Evolutionary conservation across 78 protist genomes (phyloP), one percentile per base, ranked within the genome.

Genomic region (Mantamonas sphyraenae): DNA sequence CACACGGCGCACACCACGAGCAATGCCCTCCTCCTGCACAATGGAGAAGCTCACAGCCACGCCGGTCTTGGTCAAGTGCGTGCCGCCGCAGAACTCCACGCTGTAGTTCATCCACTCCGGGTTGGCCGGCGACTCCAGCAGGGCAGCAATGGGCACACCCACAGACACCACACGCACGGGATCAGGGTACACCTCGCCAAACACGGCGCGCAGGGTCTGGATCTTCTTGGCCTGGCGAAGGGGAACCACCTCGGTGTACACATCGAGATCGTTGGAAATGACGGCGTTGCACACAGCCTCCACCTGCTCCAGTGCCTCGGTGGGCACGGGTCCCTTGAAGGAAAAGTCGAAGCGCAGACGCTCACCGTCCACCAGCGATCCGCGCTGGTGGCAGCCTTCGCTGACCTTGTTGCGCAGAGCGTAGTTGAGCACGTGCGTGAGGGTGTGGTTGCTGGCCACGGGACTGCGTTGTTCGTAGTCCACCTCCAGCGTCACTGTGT

Each of bases 1-100:
- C 28, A 95, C 37, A 19, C 98, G 90, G 26, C 98, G 77, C 1
- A 87, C 74, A 64, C 98, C 98, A 53, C 81, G 79, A 31, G 80
- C 77, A 1, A 91, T 17, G 42, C 86, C 87, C 61, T 83, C 95
- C 73, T 95, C 98, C 26, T 68, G 4, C 62, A 90, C 20, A 30
- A 93, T 58, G 64, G 77, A 81, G 34, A 89, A 93, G 42, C 16
- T 33, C 47, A 57, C 67, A 22, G 87, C 80, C 56, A 89, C 90
- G 34, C 72, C 56, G 12, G 92, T 47, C 60, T 63, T 63, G 50
- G 34, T 30, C 28, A 94, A 10, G 71, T 94, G 98, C 28, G 93
- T 94, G 67, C 93, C 96, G 42, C 95, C 96, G 76, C 94, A 90
- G 69, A 91, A 85, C 75, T 95, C 96, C 39, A 93, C 68, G 20